Base-by-base conservation (phyloP, 495 filamentous ascomycete species). In the Penicillium dipodomyicola region DNA sequence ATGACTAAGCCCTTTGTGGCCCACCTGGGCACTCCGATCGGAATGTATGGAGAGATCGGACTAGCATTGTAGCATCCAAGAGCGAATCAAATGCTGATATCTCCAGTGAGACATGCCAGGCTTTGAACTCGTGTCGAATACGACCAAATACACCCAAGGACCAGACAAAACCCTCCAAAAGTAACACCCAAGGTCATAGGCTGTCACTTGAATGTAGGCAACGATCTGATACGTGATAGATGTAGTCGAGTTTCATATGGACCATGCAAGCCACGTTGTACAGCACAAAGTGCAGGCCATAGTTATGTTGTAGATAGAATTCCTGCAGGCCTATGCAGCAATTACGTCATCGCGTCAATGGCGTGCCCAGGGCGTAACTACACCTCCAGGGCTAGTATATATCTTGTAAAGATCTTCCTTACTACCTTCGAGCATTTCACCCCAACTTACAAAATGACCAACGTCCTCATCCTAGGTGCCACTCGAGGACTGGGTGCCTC, bases 401-500 rank as follows among this genome's bases (percentile, higher is more conserved):
- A 29, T 8, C 27, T 29, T 29, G 23, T 17, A 39, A 39, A 39
- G n/a, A 39, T 6, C 35, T n/a, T n/a, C 35, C 15, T 17, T 17
- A 9, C 17, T 39, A 4, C 6, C 15, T 39, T 39, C 33, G 4
- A 33, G 3, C 30, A 39, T 39, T 7, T 17, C 8, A 17, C 7
- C 1, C 7, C 35, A 39, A 9, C 15, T 19, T 20, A 17, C 30
- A 62, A 39, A 12, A 76, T 76, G 73, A 61, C 42, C 50, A 70
- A 68, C 20, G 68, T 87, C 43, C 79, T 90, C 17, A 80, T 91
- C 30, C 66, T 91, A 43, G 87, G 87, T 32, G 86, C 82, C 4
- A 88, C 84, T 11, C 77, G 86, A 37, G 87, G 86, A 19, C 74
- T 91, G 0, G 87, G 87, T 1, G 80, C 82, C 39, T 75, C 82